phyloP scores from a whole-genome alignment of 352 stramenopile species.

The Discostella stelligera region DNA sequence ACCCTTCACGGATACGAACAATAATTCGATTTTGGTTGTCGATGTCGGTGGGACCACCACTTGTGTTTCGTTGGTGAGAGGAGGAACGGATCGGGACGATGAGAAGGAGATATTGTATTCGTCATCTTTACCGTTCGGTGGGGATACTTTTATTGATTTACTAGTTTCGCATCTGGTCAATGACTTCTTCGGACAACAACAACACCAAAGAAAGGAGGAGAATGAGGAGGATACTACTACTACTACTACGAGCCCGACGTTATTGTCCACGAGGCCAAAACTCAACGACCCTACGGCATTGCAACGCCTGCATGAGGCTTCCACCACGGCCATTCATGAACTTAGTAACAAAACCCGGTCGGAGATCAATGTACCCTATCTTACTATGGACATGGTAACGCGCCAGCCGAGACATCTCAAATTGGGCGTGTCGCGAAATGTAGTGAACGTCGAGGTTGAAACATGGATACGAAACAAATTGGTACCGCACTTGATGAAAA shows the following conservation, averaged over 20 bases:
- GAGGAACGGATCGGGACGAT: conserved; percentile 19
- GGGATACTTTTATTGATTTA: conserved; percentile 47
- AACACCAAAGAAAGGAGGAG: conserved; percentile 21
- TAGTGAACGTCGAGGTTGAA: conserved; percentile 64
- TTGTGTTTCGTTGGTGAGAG: conserved; percentile 54
- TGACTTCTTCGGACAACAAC: conserved; percentile 41
- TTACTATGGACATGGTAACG: conserved; percentile 59
- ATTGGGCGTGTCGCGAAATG: conserved; percentile 53
- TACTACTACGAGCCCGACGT: conserved; percentile 2
- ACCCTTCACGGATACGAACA: conserved; percentile 5
- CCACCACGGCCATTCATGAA: conserved; percentile 58
- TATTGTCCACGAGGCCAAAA: conserved; percentile 30
- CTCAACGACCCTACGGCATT: conserved; percentile 58
- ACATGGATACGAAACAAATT: conserved; percentile 34
- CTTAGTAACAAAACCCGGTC: conserved; percentile 59
- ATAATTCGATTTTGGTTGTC: conserved; percentile 58
- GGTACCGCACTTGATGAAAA: conserved; percentile 20
- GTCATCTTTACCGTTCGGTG: conserved; percentile 33
- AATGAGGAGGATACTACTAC: conserved; percentile 48
- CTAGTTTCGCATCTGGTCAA: conserved; percentile 36
- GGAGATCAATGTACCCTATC: conserved; percentile 75
- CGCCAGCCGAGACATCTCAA: conserved; percentile 67
- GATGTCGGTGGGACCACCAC: conserved; percentile 67
- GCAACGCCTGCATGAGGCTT: conserved; percentile 61
- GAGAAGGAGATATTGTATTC: conserved; percentile 38